These are phyloP conservation scores for Rhizoctonia solani DNA, from an alignment of 1,284 basidiomycete genomes.

Conservation along the genomic window DNA sequence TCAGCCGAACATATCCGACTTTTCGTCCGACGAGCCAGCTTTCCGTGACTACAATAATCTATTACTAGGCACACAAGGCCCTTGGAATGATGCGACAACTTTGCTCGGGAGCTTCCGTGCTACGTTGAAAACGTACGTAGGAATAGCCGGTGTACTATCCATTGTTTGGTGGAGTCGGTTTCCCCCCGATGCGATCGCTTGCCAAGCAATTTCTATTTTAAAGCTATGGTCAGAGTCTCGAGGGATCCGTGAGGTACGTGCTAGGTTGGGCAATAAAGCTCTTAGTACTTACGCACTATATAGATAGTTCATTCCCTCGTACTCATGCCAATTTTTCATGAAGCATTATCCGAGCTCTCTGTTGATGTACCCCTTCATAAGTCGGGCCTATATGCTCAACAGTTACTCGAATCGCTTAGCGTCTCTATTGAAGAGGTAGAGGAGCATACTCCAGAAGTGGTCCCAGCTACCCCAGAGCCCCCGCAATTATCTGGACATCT, in stretches of 20 bases:
- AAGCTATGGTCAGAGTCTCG: conserved; percentile 69
- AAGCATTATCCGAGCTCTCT: conserved; percentile 19
- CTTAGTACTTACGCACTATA: neutral
- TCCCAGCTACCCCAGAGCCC: conserved; percentile 10
- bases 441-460: neutral
- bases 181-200: conserved; percentile 64
- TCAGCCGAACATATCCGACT: conserved; percentile 1
- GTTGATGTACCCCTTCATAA: conserved; percentile 30
- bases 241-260: conserved; percentile 64
- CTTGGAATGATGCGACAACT: conserved; percentile 39
- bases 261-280: neutral
- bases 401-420: conserved; percentile 20
- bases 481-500: conserved; percentile 23
- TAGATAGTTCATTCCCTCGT: conserved; percentile 70
- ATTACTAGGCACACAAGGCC: conserved; percentile 1
- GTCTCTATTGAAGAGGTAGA: conserved; percentile 7
- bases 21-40: conserved; percentile 1
- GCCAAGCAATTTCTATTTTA: conserved; percentile 62
- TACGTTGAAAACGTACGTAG: conserved; percentile 66
- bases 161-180: conserved; percentile 78
- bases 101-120: conserved; percentile 58
- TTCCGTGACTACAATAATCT: conserved; percentile 5
- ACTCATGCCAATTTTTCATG: conserved; percentile 48
- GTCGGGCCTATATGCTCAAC: conserved; percentile 24
- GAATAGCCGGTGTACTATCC: conserved; percentile 66